phyloP scores from a whole-genome alignment of 2,329 filamentous ascomycete species.

The Epichloe hybrida region DNA sequence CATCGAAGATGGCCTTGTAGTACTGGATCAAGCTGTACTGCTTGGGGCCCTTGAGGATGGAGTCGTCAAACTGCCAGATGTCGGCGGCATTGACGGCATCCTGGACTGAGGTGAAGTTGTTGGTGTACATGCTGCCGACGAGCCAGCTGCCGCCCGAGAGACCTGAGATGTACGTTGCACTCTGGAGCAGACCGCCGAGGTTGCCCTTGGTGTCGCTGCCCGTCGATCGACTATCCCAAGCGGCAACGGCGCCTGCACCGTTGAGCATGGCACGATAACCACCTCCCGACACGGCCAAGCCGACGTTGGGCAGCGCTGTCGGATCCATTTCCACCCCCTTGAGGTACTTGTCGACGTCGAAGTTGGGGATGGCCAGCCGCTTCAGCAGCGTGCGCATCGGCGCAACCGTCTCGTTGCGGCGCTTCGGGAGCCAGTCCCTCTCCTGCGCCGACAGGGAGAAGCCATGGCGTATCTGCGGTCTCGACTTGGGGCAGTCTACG shows the following conservation, averaged over 20 bases:
- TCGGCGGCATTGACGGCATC: conserved; percentile 20
- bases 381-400: conserved; percentile 64
- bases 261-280: conserved; percentile 80
- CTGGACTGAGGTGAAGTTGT: conserved; percentile 62
- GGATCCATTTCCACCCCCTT: conserved; percentile 15
- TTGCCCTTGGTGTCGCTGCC: conserved; percentile 39
- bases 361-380: conserved; percentile 59
- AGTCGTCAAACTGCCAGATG: conserved; percentile 29
- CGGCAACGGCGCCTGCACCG: conserved; percentile 65
- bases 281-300: conserved; percentile 67
- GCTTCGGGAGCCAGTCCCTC: conserved; percentile 55
- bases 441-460: conserved; percentile 51
- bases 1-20: conserved; percentile 22
- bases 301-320: conserved; percentile 42
- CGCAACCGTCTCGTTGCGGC: conserved; percentile 58
- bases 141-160: conserved; percentile 78
- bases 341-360: conserved; percentile 66
- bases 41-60: conserved; percentile 27
- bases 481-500: conserved; percentile 55
- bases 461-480: conserved; percentile 56
- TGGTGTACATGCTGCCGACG: conserved; percentile 66
- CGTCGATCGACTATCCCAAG: conserved; percentile 61
- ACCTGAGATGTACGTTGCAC: conserved; percentile 66
- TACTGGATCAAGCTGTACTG: conserved; percentile 25
- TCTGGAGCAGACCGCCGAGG: conserved; percentile 68